These are phyloP conservation scores for Prunella vulgaris DNA, from an alignment of 257 asterid genomes.

Conservation along the genomic window DNA sequence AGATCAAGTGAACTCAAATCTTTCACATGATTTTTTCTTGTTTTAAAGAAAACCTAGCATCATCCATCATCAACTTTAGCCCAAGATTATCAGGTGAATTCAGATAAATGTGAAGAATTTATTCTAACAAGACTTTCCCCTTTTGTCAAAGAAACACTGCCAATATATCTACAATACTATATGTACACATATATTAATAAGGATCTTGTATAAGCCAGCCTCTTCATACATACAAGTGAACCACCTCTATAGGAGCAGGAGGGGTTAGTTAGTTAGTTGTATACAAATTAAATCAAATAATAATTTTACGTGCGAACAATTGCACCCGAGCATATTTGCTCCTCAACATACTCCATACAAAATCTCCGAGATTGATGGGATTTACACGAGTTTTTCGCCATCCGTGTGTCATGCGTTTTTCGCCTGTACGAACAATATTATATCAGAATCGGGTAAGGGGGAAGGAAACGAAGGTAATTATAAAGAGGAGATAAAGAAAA, in stretches of 20 bases:
- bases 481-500: too few species aligned
- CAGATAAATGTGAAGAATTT: background rate
- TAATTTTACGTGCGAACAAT: slow-evolving; percentile 6
- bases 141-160: background rate
- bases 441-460: background rate
- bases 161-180: slow-evolving; percentile 7
- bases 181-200: background rate
- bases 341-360: background rate
- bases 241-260: background rate
- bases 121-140: background rate
- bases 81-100: background rate
- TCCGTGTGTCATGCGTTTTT: slow-evolving; percentile 5
- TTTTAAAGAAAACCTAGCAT: too few species aligned
- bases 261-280: slow-evolving; percentile 3
- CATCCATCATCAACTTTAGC: too few species aligned
- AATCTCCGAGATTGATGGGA: background rate
- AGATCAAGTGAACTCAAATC: too few species aligned
- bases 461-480: background rate
- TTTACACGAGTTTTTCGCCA: background rate
- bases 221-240: background rate
- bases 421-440: slow-evolving; percentile 20
- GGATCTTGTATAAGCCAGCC: background rate
- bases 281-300: slow-evolving; percentile 1
- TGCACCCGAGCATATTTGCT: background rate
- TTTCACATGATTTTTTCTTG: too few species aligned